phyloP scores from a whole-genome alignment of 805 yeast species.

The Saturnispora diversa region DNA sequence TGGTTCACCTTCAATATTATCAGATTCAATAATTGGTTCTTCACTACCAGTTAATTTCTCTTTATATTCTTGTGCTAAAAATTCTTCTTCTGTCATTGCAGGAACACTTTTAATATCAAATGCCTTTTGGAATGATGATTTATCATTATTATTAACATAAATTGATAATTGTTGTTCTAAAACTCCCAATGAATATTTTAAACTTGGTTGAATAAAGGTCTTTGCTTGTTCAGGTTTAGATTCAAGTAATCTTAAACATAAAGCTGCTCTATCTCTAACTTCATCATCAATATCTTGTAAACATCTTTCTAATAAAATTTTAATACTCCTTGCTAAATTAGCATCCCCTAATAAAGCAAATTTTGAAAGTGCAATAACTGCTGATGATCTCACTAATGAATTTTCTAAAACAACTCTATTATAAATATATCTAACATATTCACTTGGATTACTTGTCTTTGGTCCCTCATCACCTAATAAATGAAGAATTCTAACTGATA shows the following conservation, averaged over 20 bases:
- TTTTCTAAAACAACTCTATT: constrained; percentile 95
- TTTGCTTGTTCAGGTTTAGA: constrained; percentile 34
- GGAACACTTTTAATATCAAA: constrained; percentile 71
- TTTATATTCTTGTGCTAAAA: constrained; percentile 54
- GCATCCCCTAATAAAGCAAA: constrained; percentile 76
- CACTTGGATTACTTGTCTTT: constrained; percentile 70
- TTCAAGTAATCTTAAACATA: constrained; percentile 62
- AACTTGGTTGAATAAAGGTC: constrained; percentile 56
- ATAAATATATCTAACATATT: constrained; percentile 91
- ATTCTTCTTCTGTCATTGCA: constrained; percentile 56
- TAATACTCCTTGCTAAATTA: constrained; percentile 57
- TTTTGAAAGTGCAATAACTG: constrained; percentile 85
- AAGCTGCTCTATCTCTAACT: constrained; percentile 94
- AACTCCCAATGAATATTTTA: constrained; percentile 62
- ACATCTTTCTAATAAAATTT: constrained; percentile 71
- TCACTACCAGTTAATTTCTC: constrained; percentile 35
- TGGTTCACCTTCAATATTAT: constrained; percentile 23
- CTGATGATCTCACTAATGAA: constrained; percentile 91
- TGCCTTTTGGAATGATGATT: constrained; percentile 41
- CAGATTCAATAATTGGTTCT: constrained; percentile 19
- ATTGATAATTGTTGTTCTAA: constrained; percentile 70
- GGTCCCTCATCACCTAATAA: constrained; percentile 95
- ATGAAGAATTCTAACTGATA: constrained; percentile 87
- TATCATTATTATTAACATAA: constrained; percentile 51
- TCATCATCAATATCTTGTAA: constrained; percentile 89